Evolutionary conservation across 257 asterid species (phyloP).

Genomic region (Forsythia suspensa): DNA sequence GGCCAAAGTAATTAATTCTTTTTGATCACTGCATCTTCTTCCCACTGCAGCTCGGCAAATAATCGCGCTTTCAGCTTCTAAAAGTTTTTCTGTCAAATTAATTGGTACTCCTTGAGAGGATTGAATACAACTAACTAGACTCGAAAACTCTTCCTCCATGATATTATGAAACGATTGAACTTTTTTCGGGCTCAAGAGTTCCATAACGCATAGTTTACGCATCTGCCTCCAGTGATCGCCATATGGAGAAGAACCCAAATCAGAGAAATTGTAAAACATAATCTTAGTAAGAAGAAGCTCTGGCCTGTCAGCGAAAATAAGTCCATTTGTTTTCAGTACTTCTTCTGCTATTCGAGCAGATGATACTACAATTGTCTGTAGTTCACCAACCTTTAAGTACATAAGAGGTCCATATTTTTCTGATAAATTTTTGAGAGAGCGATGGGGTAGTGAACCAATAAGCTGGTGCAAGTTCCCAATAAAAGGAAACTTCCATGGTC

Average conservation of each 20-base stretch:
- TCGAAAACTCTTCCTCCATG: neutral
- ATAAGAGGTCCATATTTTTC: slow-evolving; percentile 26
- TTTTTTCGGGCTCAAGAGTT: slow-evolving; percentile 16
- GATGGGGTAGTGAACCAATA: slow-evolving; percentile 21
- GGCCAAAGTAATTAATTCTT: neutral
- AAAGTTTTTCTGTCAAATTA: neutral
- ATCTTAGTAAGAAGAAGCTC: neutral
- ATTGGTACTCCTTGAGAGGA: neutral
- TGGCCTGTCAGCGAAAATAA: slow-evolving; percentile 26
- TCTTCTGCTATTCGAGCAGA: slow-evolving; percentile 15
- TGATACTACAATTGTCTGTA: slow-evolving; percentile 7
- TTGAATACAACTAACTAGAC: neutral
- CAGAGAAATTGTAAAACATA: slow-evolving; percentile 6
- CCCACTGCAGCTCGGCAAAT: neutral
- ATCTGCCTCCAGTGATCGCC: slow-evolving; percentile 21
- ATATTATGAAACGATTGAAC: neutral
- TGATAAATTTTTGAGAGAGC: slow-evolving; percentile 13
- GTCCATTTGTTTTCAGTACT: slow-evolving; percentile 24
- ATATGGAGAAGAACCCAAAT: slow-evolving; percentile 20
- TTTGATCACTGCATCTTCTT: neutral
- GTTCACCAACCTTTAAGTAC: slow-evolving; percentile 28
- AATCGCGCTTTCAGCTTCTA: neutral
- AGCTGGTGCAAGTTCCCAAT: slow-evolving; percentile 28
- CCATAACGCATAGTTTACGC: slow-evolving; percentile 17
- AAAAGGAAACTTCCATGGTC: slow-evolving; percentile 10